Evolutionary conservation across 2,329 filamentous ascomycete species (phyloP), one percentile per base, ranked within the genome.

Genomic region (Tolypocladium endophyticum): DNA sequence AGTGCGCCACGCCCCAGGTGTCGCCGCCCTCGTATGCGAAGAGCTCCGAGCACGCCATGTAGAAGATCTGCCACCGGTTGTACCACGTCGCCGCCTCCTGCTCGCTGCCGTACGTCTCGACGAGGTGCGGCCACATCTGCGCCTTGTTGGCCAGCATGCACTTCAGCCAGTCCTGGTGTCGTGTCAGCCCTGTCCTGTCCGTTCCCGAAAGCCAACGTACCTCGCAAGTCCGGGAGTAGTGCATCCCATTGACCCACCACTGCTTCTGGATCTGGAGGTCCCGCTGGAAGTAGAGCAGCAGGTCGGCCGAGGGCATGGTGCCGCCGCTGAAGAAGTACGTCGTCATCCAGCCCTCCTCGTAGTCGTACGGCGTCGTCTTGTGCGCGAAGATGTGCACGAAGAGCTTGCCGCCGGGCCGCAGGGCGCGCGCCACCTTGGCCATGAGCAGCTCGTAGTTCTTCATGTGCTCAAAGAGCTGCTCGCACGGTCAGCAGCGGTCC

Each of bases 391-490:
- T 82, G 65, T 89, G 87, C 60, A 88, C 82, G 66, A 89, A 88
- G 18, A 88, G 75, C 72, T 88, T 87, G 5, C 87, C 87, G 1
- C 77, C 77, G 0, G 84, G 81, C 64, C 82, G 85, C 58, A 89
- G 74, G 3, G 85, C 79, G 36, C 79, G 75, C 4, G 78, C 68
- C 20, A 89, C 73, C 70, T 89, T 89, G 52, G 79, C 78, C 74
- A 89, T 81, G 30, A 89, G 79, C 16, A 84, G 74, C 62, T 86
- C 81, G 71, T 89, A 89, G 71, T 89, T 89, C 70, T 89, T 89
- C 86, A 89, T 89, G 71, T 89, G 87, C 70, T 89, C 87, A 67
- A 90, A 89, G 16, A 89, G 77, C 78, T 88, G 23, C n/a, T n/a
- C n/a, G n/a, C n/a, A n/a, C n/a, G n/a, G 38, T 55, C 30, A 61